These are phyloP conservation scores for Saraca asoca DNA, from an alignment of 331 rosid species.

Conservation along the genomic window DNA sequence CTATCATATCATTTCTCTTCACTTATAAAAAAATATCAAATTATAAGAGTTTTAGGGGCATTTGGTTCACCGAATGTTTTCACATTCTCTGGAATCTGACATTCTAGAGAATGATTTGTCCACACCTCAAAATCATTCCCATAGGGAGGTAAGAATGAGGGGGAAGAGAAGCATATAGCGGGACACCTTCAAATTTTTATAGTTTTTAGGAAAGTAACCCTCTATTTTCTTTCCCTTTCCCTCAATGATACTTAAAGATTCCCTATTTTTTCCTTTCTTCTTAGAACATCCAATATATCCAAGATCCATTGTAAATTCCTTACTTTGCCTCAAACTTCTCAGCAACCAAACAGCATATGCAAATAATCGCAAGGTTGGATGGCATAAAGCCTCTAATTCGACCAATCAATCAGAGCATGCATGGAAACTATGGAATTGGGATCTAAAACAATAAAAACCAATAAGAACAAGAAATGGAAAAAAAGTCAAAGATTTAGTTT, in stretches of 20 bases:
- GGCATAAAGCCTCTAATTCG: conserved; percentile 5
- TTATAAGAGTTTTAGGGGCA: too few relatives aligned
- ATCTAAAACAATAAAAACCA: conserved; percentile 38
- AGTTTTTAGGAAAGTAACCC: too few relatives aligned
- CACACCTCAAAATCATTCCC: too few relatives aligned
- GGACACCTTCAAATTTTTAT: too few relatives aligned
- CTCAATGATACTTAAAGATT: neutral
- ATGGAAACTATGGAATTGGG: conserved; percentile 38
- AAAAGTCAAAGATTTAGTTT: neutral
- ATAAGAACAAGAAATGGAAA: conserved; percentile 4
- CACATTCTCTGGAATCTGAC: too few relatives aligned
- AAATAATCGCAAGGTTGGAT: neutral
- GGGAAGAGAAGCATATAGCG: too few relatives aligned
- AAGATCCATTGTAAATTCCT: conserved; percentile 17
- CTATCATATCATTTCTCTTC: too few relatives aligned
- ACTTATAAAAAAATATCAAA: too few relatives aligned
- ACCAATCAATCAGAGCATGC: conserved; percentile 31
- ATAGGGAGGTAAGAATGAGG: too few relatives aligned
- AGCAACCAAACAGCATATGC: neutral
- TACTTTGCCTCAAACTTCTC: neutral
- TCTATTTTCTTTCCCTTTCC: too few relatives aligned
- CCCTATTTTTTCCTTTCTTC: neutral
- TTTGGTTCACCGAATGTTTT: too few relatives aligned
- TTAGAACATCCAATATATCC: neutral
- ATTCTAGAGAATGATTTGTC: too few relatives aligned